Conservation (phyloP, 169 alveolate genomes). For the Besnoitia besnoiti region DNA sequence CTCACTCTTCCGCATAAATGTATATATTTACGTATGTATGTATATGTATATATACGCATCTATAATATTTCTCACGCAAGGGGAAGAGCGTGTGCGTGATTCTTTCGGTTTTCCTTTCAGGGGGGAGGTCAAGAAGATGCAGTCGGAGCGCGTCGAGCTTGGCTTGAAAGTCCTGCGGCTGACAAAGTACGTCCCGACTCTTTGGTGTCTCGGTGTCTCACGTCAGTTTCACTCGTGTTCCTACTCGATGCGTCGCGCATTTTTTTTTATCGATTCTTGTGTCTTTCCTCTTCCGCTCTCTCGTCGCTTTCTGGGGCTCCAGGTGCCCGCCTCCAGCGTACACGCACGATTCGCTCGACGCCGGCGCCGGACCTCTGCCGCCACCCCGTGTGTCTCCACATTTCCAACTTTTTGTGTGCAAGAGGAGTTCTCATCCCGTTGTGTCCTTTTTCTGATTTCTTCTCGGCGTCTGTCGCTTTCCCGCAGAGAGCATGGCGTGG, state of each 20-base stretch:
- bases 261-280: background rate
- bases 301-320: background rate
- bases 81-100: background rate
- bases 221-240: background rate
- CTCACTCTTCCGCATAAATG: no score
- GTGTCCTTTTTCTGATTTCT: background rate
- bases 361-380: no score
- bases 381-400: no score
- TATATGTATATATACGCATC: background rate
- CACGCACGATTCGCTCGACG: no score
- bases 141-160: slow-evolving; percentile 1
- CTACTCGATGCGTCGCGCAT: background rate
- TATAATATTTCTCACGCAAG: no score
- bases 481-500: background rate
- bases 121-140: slow-evolving; percentile 20
- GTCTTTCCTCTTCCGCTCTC: background rate
- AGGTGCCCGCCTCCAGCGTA: background rate
- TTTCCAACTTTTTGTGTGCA: no score
- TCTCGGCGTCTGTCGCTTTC: background rate
- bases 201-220: background rate
- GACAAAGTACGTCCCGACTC: background rate
- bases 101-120: background rate
- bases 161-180: slow-evolving; percentile 11
- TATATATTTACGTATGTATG: no score
- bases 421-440: no score